Conservation (phyloP, 1,284 basidiomycete species). For the Cystobasidium slooffiae region DNA sequence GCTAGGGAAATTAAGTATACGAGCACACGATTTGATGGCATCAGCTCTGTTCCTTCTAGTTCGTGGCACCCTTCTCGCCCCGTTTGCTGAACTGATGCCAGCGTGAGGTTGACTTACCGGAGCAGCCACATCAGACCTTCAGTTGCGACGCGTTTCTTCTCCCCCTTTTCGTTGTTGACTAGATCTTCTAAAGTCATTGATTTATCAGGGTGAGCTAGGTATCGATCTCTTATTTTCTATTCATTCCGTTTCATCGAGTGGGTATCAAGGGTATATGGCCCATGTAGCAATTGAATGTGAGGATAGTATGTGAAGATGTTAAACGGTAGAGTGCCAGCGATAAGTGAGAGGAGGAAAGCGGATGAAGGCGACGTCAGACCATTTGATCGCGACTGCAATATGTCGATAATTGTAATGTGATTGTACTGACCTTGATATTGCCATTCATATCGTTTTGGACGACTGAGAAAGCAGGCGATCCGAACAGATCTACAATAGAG, state of each 20-base stretch:
- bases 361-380: background rate
- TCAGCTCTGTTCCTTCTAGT: background rate
- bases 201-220: slow-evolving; percentile 67
- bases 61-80: background rate
- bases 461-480: slow-evolving; percentile 79
- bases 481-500: slow-evolving; percentile 72
- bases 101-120: slow-evolving; percentile 62
- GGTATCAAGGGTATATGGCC: background rate
- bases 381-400: background rate
- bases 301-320: background rate
- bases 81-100: background rate
- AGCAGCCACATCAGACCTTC: slow-evolving; percentile 92
- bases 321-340: background rate
- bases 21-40: background rate
- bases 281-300: background rate
- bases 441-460: slow-evolving; percentile 89
- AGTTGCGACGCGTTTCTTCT: slow-evolving; percentile 85
- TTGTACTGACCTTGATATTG: slow-evolving; percentile 74
- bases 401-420: background rate
- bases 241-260: background rate
- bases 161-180: slow-evolving; percentile 79
- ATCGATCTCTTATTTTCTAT: slow-evolving; percentile 86
- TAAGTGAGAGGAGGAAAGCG: background rate
- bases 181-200: slow-evolving; percentile 83
- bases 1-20: slow-evolving; percentile 57